Evolutionary conservation across 73 alveolate genomes (phyloP), one percentile per base, ranked within the genome.

Genomic region (Uronychia binucleata): DNA sequence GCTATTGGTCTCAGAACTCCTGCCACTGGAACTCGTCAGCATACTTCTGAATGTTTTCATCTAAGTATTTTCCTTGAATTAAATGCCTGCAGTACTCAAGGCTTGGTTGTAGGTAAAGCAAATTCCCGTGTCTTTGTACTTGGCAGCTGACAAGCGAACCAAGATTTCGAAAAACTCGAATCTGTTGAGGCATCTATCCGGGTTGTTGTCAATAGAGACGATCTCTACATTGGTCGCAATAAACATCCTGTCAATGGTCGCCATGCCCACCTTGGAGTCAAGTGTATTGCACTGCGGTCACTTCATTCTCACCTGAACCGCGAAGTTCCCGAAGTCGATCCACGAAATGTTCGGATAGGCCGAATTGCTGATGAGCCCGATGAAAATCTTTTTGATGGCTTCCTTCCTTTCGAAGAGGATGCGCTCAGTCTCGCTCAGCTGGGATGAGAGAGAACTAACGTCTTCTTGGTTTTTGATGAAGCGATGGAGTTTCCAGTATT

Each of bases 1-100:
- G n/a, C n/a, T n/a, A n/a, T n/a, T n/a, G n/a, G 35, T 86, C 93
- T 34, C 96, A 28, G 77, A 85, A 90, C 74, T 85, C 88, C 59
- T 85, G 84, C 93, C 96, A 85, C 14, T 77, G 79, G 35, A 74
- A 76, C 13, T 77, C 77, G 0, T 58, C 25, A 29, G 85, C 46
- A 57, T 76, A 35, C 19, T 67, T 59, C 14, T 81, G 1, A 27
- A 90, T 74, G 58, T 85, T 57, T 1, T 82, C 82, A 19, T 35
- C 31, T 31, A 82, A 46, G 19, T 11, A 46, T 46, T 46, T 46
- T 46, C 19, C 67, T 46, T 46, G 5, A 46, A 82, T 13, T 92
- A 90, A 1, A 74, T 60, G 33, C 88, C 86, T 26, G 88, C 57
- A 32, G 58, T 88, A 28, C 87, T 59, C 19, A 91, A 57, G 30